A percentile compares a stretch with the other conserved stretches of the same genome.
phyloP scores from a whole-genome alignment of 2,329 filamentous ascomycete genomes.

The Penicillium capsulatum region DNA sequence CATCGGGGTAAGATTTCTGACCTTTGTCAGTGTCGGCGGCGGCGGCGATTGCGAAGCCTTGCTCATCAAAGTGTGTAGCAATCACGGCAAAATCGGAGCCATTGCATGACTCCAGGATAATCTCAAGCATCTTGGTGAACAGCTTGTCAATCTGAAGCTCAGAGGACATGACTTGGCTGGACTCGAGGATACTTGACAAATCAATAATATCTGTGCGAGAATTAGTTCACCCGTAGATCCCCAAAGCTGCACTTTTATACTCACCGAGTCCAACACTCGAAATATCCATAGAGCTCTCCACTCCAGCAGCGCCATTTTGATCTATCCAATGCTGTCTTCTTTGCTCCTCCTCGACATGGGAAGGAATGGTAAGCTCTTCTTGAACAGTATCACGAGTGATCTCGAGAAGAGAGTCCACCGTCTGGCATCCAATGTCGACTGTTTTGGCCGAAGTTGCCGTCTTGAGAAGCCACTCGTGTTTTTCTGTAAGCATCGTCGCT shows the following conservation, averaged over 20 bases:
- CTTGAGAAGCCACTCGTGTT: constrained; percentile 59
- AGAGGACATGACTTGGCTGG: constrained; percentile 61
- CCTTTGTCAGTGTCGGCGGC: constrained; percentile 55
- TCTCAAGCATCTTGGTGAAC: constrained; percentile 60
- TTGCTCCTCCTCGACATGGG: constrained; percentile 38
- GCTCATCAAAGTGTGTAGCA: constrained; percentile 56
- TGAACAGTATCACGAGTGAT: constrained; percentile 33
- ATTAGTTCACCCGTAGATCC: neutral
- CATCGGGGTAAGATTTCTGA: constrained; percentile 51
- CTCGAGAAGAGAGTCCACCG: constrained; percentile 47
- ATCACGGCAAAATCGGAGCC: constrained; percentile 58
- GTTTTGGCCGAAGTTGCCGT: constrained; percentile 50
- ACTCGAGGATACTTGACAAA: constrained; percentile 60
- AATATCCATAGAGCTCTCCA: constrained; percentile 40
- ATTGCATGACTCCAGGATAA: constrained; percentile 61
- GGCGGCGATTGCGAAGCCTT: constrained; percentile 59
- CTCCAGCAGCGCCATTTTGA: constrained; percentile 37
- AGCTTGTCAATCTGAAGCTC: constrained; percentile 61
- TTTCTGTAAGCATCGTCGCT: constrained; percentile 53
- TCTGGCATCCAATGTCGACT: constrained; percentile 56
- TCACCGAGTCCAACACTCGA: constrained; percentile 40
- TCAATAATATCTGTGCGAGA: constrained; percentile 56
- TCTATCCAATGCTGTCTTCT: constrained; percentile 43
- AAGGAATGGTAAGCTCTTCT: constrained; percentile 28
- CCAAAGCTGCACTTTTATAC: constrained; percentile 1